These are phyloP conservation scores for Diddensiella caesifluorescens DNA, from an alignment of 805 yeast genomes.

Conservation along the genomic window DNA sequence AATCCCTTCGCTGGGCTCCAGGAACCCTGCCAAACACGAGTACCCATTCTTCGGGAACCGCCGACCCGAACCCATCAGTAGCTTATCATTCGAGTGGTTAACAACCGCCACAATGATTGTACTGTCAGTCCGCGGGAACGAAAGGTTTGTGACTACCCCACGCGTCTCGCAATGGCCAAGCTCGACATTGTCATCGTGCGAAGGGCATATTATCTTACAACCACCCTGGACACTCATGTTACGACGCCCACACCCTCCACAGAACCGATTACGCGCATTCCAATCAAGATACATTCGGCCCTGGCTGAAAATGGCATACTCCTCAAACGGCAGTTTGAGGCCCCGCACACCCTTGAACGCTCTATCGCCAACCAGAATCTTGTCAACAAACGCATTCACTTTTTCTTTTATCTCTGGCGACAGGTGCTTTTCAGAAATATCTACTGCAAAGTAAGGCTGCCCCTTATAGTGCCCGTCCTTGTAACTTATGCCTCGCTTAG, in stretches of 20 bases:
- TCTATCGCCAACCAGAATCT: slow-evolving; percentile 11
- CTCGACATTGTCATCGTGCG: slow-evolving; percentile 25
- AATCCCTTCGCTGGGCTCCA: slow-evolving; percentile 91
- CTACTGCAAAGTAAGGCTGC: slow-evolving; percentile 38
- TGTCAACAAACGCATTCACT: slow-evolving; percentile 19
- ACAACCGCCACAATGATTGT: slow-evolving; percentile 79
- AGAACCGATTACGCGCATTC: slow-evolving; percentile 65
- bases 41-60: slow-evolving; percentile 61
- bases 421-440: slow-evolving; percentile 22
- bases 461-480: slow-evolving; percentile 28
- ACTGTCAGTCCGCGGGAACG: slow-evolving; percentile 91
- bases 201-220: slow-evolving; percentile 37
- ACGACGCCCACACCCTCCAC: slow-evolving; percentile 77
- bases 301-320: slow-evolving; percentile 67
- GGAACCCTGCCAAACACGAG: slow-evolving; percentile 88
- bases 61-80: slow-evolving; percentile 66
- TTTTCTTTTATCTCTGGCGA: slow-evolving; percentile 21
- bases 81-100: slow-evolving; percentile 51
- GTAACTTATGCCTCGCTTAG: slow-evolving; percentile 13
- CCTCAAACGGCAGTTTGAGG: slow-evolving; percentile 5
- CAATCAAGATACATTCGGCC: slow-evolving; percentile 83
- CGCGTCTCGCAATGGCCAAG: slow-evolving; percentile 34
- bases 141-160: slow-evolving; percentile 59
- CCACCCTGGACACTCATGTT: slow-evolving; percentile 39
- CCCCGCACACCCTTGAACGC: slow-evolving; percentile 8